phyloP scores from a whole-genome alignment of 1,284 basidiomycete genomes.

The Agaricales sp. region DNA sequence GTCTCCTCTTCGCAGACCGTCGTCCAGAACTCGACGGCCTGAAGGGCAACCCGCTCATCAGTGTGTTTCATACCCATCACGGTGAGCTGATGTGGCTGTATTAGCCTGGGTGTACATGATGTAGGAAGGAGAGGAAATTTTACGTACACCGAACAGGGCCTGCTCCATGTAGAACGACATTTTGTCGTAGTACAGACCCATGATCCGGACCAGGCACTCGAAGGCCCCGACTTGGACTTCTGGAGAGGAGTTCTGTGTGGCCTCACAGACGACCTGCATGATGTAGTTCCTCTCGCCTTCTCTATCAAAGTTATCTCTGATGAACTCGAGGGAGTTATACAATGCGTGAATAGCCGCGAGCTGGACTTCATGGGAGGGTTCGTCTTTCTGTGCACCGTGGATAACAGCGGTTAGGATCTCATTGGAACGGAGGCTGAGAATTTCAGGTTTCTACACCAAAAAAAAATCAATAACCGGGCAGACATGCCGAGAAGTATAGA shows the following conservation, averaged over 20 bases:
- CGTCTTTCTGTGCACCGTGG: conserved; percentile 95
- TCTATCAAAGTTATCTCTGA: conserved; percentile 95
- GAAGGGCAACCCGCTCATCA: conserved; percentile 88
- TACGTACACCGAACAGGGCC: conserved; percentile 87
- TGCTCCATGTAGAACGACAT: conserved; percentile 99
- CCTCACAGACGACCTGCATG: conserved; percentile 99
- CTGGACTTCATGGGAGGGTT: conserved; percentile 89
- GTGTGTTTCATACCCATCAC: conserved; percentile 97
- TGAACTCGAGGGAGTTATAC: conserved; percentile 95
- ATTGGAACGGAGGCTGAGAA: conserved; percentile 83
- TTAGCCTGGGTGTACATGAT: conserved; percentile 8
- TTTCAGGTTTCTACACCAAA: conserved; percentile 72
- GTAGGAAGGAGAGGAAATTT: conserved; percentile 6
- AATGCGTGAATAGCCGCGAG: conserved; percentile 91
- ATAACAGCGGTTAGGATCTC: conserved; percentile 99
- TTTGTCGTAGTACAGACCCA: conserved; percentile 98
- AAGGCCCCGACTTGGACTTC: conserved; percentile 89
- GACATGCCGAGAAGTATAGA: not conserved
- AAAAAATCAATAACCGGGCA: conserved; percentile 11
- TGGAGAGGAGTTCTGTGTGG: conserved; percentile 78
- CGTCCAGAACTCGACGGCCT: conserved; percentile 99
- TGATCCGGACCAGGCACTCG: conserved; percentile 93
- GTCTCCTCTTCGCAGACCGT: conserved; percentile 98
- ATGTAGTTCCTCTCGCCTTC: conserved; percentile 99
- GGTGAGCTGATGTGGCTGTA: conserved; percentile 57